These are phyloP conservation scores for Akanthomyces uredinophilus DNA, from an alignment of 2,329 filamentous ascomycete genomes.

Conservation along the genomic window DNA sequence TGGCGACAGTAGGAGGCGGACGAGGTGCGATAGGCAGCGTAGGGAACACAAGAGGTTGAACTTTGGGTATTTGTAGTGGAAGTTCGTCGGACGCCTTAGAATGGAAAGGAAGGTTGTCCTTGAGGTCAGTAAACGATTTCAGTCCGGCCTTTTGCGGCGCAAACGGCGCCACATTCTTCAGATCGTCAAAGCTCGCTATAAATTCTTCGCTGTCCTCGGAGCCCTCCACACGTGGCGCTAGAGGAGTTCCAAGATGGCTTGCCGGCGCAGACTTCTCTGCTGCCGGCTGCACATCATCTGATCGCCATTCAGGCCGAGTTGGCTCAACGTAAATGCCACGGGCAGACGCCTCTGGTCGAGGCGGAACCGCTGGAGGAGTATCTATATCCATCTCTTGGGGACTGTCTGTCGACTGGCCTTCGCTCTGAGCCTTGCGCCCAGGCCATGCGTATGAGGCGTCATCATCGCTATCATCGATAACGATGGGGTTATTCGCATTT, in stretches of 20 bases:
- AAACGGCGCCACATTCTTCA: conserved; percentile 53
- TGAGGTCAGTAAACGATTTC: conserved; percentile 50
- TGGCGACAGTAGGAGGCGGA: conserved; percentile 38
- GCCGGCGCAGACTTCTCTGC: conserved; percentile 20
- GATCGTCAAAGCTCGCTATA: conserved; percentile 47
- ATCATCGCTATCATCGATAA: conserved; percentile 44
- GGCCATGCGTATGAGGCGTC: conserved; percentile 34
- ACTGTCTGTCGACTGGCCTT: conserved; percentile 33
- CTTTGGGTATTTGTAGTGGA: conserved; percentile 31
- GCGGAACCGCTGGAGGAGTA: conserved; percentile 36
- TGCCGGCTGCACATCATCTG: conserved; percentile 37
- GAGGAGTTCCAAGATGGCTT: conserved; percentile 20
- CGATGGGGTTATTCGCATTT: conserved; percentile 40
- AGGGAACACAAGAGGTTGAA: conserved; percentile 40
- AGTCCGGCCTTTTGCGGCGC: conserved; percentile 43
- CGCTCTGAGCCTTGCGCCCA: conserved; percentile 29
- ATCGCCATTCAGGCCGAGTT: conserved; percentile 54
- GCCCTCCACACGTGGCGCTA: conserved; percentile 36
- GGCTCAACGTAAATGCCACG: conserved; percentile 56
- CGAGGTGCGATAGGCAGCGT: conserved; percentile 44
- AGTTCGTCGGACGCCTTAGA: conserved; percentile 43
- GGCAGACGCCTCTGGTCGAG: conserved; percentile 25
- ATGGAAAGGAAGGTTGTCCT: conserved; percentile 52
- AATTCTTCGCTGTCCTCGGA: conserved; percentile 55
- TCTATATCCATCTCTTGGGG: conserved; percentile 64